Evolutionary conservation across 352 stramenopile species (phyloP), one percentile per base, ranked within the genome.

Genomic region (Thraustochytrium striatum): DNA sequence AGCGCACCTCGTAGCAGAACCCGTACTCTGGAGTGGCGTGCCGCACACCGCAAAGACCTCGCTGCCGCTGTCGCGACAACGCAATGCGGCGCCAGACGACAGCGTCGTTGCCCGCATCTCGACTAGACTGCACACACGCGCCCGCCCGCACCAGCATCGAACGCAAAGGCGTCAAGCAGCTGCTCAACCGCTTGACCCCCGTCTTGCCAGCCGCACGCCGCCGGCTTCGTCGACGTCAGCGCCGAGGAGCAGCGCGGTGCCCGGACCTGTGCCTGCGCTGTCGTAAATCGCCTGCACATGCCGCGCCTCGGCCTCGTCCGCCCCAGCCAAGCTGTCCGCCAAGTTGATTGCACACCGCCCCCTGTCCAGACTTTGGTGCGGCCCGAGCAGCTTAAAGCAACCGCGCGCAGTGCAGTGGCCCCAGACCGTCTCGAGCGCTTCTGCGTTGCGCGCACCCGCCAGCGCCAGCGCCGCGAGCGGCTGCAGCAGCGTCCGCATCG

Each of bases 1-100:
- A 75, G 16, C 65, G 65, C 33, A 75, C 36, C 36, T 75, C 65
- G 36, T 75, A 75, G 39, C 65, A 75, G 21, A 75, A 75, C 5
- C 65, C 65, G 16, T 72, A 3, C 21, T 72, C 39, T 11, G 65
- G 65, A 21, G 65, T 25, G 9, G 2, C 35, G 25, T 75, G 65
- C 44, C 21, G 50, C 65, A 75, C 41, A 75, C 65, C 0, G 65
- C 47, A 55, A 25, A 16, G 16, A 55, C 47, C 47, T 55, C 47
- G 16, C 25, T 25, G 16, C 47, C n/a, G n/a, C n/a, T n/a, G n/a
- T n/a, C n/a, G n/a, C n/a, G n/a, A n/a, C n/a, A n/a, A n/a, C n/a
- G n/a, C n/a, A n/a, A n/a, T n/a, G n/a, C n/a, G n/a, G n/a, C n/a
- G n/a, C n/a, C n/a, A n/a, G n/a, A n/a, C n/a, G n/a, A n/a, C n/a